These are phyloP conservation scores for Fagopyrum homotropicum DNA, from an alignment of 148 eudicot genomes.

Conservation along the genomic window DNA sequence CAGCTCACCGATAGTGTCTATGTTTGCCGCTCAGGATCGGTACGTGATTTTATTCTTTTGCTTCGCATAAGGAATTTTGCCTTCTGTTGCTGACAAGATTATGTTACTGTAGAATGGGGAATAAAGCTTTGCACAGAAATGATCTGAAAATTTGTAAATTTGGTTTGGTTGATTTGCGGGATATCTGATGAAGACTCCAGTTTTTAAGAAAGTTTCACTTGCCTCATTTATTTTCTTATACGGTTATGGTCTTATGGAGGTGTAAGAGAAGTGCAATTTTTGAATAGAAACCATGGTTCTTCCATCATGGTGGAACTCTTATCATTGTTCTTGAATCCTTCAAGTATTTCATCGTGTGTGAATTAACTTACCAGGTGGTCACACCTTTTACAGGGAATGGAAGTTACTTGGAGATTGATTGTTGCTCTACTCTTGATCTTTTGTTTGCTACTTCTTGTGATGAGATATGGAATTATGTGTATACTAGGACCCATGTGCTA, in stretches of 20 bases:
- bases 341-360: background rate
- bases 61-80: background rate
- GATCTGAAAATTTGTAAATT: constrained; percentile 1
- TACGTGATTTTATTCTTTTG: constrained; percentile 18
- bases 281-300: background rate
- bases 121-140: background rate
- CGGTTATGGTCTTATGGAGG: background rate
- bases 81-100: background rate
- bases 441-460: background rate
- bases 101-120: background rate
- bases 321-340: background rate
- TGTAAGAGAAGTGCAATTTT: background rate
- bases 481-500: background rate
- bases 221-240: background rate
- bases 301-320: background rate
- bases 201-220: background rate
- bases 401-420: background rate
- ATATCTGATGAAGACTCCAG: background rate
- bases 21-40: constrained; percentile 98
- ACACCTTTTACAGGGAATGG: background rate
- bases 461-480: background rate
- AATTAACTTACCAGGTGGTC: background rate
- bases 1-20: constrained; percentile 93
- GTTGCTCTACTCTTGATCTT: background rate
- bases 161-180: background rate